Conservation (phyloP, 2,329 filamentous ascomycete species). For the Epichloe brachyelytri region DNA sequence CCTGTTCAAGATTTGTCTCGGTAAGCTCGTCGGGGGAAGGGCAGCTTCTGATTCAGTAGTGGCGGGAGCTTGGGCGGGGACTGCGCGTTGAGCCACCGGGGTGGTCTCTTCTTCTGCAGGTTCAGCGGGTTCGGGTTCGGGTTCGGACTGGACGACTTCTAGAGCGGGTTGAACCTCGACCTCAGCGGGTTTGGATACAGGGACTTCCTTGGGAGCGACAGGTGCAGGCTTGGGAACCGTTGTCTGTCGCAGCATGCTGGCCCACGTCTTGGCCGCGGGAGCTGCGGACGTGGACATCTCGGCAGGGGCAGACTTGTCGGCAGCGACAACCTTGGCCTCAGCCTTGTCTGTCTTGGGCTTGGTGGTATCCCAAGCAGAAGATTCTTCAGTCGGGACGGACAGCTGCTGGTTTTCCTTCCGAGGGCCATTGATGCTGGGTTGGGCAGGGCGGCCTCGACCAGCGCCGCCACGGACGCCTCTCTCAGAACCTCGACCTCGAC, state of each 20-base stretch:
- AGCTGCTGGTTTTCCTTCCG: conserved; percentile 41
- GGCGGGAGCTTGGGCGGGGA: conserved; percentile 11
- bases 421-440: conserved; percentile 46
- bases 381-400: conserved; percentile 60
- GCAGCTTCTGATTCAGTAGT: conserved; percentile 37
- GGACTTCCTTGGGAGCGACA: conserved; percentile 6
- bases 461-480: conserved; percentile 40
- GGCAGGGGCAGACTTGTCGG: conserved; percentile 20
- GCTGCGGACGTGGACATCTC: conserved; percentile 27
- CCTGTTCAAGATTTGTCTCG: conserved; percentile 81
- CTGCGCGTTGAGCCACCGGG: conserved; percentile 20
- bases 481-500: conserved; percentile 49
- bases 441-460: conserved; percentile 50
- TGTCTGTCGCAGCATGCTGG: conserved; percentile 57
- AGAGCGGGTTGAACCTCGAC: conserved; percentile 23
- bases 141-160: conserved; percentile 22
- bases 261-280: conserved; percentile 50
- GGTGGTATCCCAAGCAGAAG: conserved; percentile 35
- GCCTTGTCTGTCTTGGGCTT: conserved; percentile 21
- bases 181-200: conserved; percentile 27
- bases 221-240: conserved; percentile 41
- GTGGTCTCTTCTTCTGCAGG: conserved; percentile 23
- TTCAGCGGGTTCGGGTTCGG: conserved; percentile 24
- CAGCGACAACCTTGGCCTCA: conserved; percentile 21
- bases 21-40: conserved; percentile 68